phyloP scores from a whole-genome alignment of 2,329 filamentous ascomycete genomes.

The Tolypocladium tundrense region DNA sequence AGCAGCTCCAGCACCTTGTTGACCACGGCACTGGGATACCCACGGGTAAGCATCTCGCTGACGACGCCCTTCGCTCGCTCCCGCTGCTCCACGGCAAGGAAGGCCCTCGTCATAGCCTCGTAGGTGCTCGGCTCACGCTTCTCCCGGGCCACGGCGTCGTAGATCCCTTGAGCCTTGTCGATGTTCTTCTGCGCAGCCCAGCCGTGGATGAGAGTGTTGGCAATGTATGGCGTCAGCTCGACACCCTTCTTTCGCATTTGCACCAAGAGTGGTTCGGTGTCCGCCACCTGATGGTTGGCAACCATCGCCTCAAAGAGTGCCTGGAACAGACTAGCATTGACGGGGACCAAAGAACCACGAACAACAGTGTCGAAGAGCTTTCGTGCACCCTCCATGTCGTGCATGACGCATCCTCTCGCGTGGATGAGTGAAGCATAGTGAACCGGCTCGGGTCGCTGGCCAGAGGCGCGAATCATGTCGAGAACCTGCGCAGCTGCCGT shows the following conservation, averaged over 20 bases:
- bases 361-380: slow-evolving; percentile 75
- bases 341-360: slow-evolving; percentile 52
- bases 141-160: slow-evolving; percentile 62
- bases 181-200: slow-evolving; percentile 85
- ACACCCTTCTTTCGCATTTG: slow-evolving; percentile 68
- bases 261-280: slow-evolving; percentile 62
- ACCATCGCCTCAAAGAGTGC: slow-evolving; percentile 96
- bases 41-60: slow-evolving; percentile 79
- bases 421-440: slow-evolving; percentile 96
- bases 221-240: slow-evolving; percentile 92
- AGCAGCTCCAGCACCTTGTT: slow-evolving; percentile 91
- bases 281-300: slow-evolving; percentile 75
- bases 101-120: slow-evolving; percentile 95
- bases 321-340: slow-evolving; percentile 85
- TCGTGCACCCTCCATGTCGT: slow-evolving; percentile 78
- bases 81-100: slow-evolving; percentile 72
- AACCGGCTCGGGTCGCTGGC: slow-evolving; percentile 75
- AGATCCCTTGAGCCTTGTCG: slow-evolving; percentile 66
- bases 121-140: slow-evolving; percentile 96
- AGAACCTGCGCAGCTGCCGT: slow-evolving; percentile 75
- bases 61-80: slow-evolving; percentile 68
- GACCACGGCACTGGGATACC: slow-evolving; percentile 84
- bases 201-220: slow-evolving; percentile 94
- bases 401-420: slow-evolving; percentile 85
- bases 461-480: slow-evolving; percentile 62